phyloP scores from a whole-genome alignment of 352 stramenopile genomes.

The Plasmopara viticola region DNA sequence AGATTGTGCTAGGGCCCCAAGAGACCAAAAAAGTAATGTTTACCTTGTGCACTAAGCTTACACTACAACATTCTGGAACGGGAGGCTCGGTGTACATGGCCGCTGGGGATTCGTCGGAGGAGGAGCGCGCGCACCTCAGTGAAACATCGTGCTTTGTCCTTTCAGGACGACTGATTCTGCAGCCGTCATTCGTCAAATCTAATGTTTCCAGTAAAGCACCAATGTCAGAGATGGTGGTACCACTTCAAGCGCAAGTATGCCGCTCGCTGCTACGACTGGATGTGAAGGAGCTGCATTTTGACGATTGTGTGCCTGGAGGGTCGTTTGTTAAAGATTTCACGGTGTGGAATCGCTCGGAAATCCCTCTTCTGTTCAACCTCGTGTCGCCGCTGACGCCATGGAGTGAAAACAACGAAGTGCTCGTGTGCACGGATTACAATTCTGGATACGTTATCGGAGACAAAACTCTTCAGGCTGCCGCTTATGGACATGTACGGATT shows the following conservation, averaged over 20 bases:
- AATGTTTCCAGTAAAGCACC: constrained; percentile 21
- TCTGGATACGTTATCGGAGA: constrained; percentile 78
- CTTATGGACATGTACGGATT: constrained; percentile 81
- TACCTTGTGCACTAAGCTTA: constrained; percentile 63
- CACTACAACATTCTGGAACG: constrained; percentile 21
- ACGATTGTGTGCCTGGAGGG: constrained; percentile 79
- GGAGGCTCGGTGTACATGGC: constrained; percentile 15
- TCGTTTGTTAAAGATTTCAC: constrained; percentile 89
- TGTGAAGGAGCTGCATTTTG: constrained; percentile 85
- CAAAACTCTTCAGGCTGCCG: constrained; percentile 71
- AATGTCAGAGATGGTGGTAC: constrained; percentile 59
- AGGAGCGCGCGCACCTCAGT: constrained; percentile 75
- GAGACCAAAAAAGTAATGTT: constrained; percentile 72
- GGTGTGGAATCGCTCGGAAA: constrained; percentile 87
- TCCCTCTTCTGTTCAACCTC: constrained; percentile 80
- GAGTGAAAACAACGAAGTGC: constrained; percentile 58
- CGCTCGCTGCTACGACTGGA: constrained; percentile 78
- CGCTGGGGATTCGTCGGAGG: constrained; percentile 69
- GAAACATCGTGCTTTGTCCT: constrained; percentile 80
- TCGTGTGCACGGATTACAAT: constrained; percentile 85
- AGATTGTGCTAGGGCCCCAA: constrained; percentile 53
- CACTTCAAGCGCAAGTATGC: constrained; percentile 76
- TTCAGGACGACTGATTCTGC: constrained; percentile 54
- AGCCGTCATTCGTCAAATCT: constrained; percentile 33
- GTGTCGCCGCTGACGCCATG: constrained; percentile 64